A percentile compares a stretch with the other conserved stretches of the same genome.
phyloP scores from a whole-genome alignment of 805 yeast genomes.

The Sugiyamaella chiloensis region DNA sequence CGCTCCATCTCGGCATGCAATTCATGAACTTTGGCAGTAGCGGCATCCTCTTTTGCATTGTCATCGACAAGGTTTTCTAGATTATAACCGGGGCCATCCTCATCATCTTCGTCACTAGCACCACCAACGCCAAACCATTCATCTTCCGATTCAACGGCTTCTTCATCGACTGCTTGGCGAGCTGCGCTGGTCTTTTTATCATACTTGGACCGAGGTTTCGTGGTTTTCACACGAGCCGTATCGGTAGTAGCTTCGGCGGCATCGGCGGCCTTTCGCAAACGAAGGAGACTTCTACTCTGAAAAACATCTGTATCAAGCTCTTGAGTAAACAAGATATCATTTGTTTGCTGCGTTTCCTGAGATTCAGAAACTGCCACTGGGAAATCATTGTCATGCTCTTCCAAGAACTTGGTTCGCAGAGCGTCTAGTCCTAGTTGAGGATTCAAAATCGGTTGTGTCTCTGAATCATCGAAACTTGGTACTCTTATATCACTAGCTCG shows the following conservation, averaged over 20 bases:
- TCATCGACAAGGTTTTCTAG: conserved; percentile 27
- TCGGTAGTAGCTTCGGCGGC: too few relatives aligned
- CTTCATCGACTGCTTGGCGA: conserved; percentile 24
- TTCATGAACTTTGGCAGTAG: conserved; percentile 19
- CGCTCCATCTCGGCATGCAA: conserved; percentile 22
- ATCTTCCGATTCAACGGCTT: conserved; percentile 30
- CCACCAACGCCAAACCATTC: conserved; percentile 34
- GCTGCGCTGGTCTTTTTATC: conserved; percentile 17
- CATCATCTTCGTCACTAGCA: conserved; percentile 24
- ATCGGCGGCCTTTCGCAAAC: too few relatives aligned
- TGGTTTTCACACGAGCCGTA: too few relatives aligned
- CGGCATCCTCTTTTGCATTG: conserved; percentile 15
- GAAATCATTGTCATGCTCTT: conserved; percentile 3
- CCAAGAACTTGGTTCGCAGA: conserved; percentile 3
- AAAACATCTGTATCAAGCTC: too few relatives aligned
- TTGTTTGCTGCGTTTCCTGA: too few relatives aligned
- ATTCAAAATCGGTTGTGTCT: background rate
- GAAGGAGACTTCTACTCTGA: too few relatives aligned
- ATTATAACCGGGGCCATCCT: conserved; percentile 20
- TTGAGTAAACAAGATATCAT: too few relatives aligned
- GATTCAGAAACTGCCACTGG: too few relatives aligned
- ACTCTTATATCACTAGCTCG: too few relatives aligned
- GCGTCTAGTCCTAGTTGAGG: background rate
- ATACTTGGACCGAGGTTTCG: conserved; percentile 5
- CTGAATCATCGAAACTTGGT: background rate